Conservation (phyloP, 805 yeast species). For the Metschnikowia aberdeeniae region DNA sequence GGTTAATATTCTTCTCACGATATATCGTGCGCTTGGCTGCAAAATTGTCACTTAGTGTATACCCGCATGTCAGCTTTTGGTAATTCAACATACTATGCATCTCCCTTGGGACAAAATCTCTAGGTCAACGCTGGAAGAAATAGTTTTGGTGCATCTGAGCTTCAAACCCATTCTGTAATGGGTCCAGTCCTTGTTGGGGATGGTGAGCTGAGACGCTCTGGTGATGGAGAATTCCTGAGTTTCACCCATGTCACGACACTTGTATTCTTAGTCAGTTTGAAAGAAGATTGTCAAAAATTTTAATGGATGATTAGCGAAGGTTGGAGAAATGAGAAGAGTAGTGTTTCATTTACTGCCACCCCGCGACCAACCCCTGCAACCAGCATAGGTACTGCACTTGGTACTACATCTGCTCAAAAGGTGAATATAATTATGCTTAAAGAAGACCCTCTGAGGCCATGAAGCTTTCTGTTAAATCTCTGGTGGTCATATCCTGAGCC, state of each 20-base stretch:
- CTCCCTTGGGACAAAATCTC: conserved; percentile 17
- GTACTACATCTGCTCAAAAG: neutral
- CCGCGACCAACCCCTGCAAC: no score
- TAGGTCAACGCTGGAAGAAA: conserved; percentile 11
- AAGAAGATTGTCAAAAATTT: neutral
- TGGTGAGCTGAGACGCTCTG: conserved; percentile 19
- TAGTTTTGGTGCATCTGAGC: conserved; percentile 11
- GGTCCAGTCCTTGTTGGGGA: conserved; percentile 20
- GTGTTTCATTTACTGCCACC: no score
- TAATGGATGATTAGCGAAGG: no score
- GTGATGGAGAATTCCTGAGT: conserved; percentile 15
- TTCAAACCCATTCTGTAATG: conserved; percentile 21
- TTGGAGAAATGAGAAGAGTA: no score
- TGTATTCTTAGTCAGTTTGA: neutral
- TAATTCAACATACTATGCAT: conserved; percentile 14
- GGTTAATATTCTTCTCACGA: conserved; percentile 4
- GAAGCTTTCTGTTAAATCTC: neutral
- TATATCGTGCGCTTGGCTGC: neutral
- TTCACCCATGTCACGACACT: conserved; percentile 10
- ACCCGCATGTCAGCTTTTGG: neutral
- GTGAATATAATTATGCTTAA: neutral
- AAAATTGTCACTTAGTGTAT: neutral
- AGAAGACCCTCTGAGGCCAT: conserved; percentile 3
- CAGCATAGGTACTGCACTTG: no score
- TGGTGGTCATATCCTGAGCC: neutral